A percentile compares a stretch with the other conserved stretches of the same genome.
These are phyloP conservation scores for Xylaria hypoxylon DNA, from an alignment of 2,329 filamentous ascomycete genomes.

Conservation along the genomic window DNA sequence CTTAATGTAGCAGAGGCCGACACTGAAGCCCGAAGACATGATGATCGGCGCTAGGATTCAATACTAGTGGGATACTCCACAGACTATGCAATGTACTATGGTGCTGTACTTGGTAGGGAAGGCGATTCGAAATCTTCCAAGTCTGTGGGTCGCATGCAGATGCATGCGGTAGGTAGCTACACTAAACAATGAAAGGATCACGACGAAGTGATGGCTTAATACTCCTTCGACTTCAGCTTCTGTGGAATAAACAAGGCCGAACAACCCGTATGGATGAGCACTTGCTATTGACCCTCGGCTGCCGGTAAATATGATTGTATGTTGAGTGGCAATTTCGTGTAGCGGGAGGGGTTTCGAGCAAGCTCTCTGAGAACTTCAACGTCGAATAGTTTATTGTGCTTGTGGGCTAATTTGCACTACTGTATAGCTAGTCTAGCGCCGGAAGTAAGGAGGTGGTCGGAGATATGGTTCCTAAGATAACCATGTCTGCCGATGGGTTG, in stretches of 20 bases:
- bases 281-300: not conserved
- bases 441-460: not conserved
- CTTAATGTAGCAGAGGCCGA: not conserved
- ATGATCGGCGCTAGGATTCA: not conserved
- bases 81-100: too few species aligned
- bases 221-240: conserved; percentile 5
- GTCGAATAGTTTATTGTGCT: too few species aligned
- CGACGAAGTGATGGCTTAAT: not conserved
- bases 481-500: too few species aligned
- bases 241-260: not conserved
- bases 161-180: conserved; percentile 5
- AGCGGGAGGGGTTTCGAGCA: too few species aligned
- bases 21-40: not conserved
- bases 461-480: not conserved
- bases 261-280: not conserved
- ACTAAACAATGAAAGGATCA: not conserved
- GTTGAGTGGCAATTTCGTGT: not conserved
- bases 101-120: too few species aligned
- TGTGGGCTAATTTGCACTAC: too few species aligned
- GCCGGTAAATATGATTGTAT: not conserved
- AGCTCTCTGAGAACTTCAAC: too few species aligned
- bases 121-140: too few species aligned
- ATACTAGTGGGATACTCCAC: not conserved
- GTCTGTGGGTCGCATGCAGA: not conserved
- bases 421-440: too few species aligned